Conservation (phyloP, 2,329 filamentous ascomycete species). For the Aspergillus udagawae region DNA sequence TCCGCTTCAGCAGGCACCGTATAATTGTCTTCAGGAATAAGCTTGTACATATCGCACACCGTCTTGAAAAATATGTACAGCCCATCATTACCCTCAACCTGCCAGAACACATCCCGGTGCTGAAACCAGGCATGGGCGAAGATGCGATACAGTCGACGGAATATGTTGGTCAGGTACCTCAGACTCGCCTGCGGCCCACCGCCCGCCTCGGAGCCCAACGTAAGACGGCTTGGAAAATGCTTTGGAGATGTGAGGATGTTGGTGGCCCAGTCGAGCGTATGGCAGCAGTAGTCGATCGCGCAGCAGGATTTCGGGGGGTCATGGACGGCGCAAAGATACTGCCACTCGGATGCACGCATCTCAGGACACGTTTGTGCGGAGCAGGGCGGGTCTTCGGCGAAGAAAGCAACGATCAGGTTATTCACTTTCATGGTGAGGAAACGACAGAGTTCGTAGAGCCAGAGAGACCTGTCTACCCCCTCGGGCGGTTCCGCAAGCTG, state of each 20-base stretch:
- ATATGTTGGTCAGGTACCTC: constrained; percentile 84
- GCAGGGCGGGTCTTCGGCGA: constrained; percentile 85
- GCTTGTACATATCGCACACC: constrained; percentile 85
- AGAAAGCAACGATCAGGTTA: constrained; percentile 83
- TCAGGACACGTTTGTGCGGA: constrained; percentile 87
- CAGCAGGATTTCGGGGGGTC: constrained; percentile 96
- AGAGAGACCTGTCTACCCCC: constrained; percentile 79
- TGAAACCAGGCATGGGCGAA: constrained; percentile 99
- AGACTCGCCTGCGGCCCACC: constrained; percentile 43
- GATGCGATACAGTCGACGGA: constrained; percentile 88
- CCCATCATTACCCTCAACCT: constrained; percentile 83
- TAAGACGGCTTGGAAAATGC: constrained; percentile 84
- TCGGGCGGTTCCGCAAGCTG: constrained; percentile 75
- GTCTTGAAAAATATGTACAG: constrained; percentile 96
- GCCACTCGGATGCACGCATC: constrained; percentile 98
- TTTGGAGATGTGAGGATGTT: constrained; percentile 92
- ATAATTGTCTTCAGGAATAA: constrained; percentile 91
- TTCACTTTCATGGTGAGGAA: constrained; percentile 96
- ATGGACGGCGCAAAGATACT: constrained; percentile 96
- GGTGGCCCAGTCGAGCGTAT: constrained; percentile 96
- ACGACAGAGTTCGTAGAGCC: constrained; percentile 96
- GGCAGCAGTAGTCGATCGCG: constrained; percentile 98
- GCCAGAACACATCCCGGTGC: constrained; percentile 92
- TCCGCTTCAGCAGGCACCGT: constrained; percentile 92
- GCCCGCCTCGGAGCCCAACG: constrained; percentile 48